phyloP scores from a whole-genome alignment of 208 protist species.

The Wallacemonas sp. region DNA sequence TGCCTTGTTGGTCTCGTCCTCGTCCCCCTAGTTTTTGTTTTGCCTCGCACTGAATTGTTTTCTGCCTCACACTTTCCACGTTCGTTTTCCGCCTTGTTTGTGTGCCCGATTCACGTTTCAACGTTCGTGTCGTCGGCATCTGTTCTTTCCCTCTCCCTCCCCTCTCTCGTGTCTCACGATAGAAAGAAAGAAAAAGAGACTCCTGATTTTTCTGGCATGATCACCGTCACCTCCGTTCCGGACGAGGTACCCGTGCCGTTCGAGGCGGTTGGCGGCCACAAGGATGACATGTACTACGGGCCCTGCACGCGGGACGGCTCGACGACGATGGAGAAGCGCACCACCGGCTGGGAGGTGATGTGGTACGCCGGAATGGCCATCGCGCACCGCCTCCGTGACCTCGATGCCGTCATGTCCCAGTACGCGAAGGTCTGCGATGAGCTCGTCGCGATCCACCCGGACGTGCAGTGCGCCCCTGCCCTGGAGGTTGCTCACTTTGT shows the following conservation, averaged over 20 bases:
- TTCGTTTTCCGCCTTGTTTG: neutral
- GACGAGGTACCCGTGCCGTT: conserved; percentile 17
- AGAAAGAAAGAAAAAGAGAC: neutral
- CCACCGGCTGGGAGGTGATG: conserved; percentile 74
- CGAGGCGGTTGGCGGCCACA: conserved; percentile 63
- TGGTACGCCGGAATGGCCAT: conserved; percentile 56
- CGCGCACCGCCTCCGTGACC: neutral
- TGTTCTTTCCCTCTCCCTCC: too few species aligned
- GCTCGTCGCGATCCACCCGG: neutral
- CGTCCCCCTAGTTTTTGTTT: too few species aligned
- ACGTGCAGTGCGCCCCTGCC: neutral
- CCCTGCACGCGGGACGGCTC: conserved; percentile 29
- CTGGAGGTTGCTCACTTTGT: neutral
- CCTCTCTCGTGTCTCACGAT: too few species aligned
- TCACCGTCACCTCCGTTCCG: neutral
- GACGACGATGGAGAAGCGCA: conserved; percentile 60
- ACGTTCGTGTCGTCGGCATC: too few species aligned
- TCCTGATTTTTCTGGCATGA: neutral
- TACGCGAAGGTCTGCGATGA: neutral
- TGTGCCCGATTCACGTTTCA: too few species aligned
- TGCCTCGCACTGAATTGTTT: too few species aligned
- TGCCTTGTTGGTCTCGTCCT: conserved; percentile 8
- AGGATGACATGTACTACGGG: conserved; percentile 55
- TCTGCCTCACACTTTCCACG: neutral
- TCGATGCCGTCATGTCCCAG: neutral